Evolutionary conservation across 306 rosid species (phyloP), one percentile per base, ranked within the genome.

Genomic region (Potentilla sterilis): DNA sequence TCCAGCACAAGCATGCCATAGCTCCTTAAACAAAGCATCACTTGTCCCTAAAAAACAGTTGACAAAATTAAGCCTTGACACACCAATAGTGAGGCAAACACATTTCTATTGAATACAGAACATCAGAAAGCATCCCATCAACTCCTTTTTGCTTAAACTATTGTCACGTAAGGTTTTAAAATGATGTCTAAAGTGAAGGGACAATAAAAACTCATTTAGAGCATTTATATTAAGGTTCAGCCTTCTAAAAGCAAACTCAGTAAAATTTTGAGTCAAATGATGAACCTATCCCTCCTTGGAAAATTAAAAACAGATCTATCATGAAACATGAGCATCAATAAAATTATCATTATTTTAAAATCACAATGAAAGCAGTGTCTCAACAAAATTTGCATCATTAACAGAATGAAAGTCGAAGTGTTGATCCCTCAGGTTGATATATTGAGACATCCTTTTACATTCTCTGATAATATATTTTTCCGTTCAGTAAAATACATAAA

Each of bases 1-100:
- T 32, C 98, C 98, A 61, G 98, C 98, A 85, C 98, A 94, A n/a
- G 97, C 95, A 87, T 92, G 95, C 98, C 98, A 94, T 81, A 94
- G 77, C 87, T 94, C 97, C 93, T 85, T 94, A 88, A 83, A 94
- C 75, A 94, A 81, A 67, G 90, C 98, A 88, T 90, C 90, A 66
- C 81, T 75, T 34, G 81, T 40, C 75, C 86, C 98, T 94, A 69
- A 37, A 81, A 79, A 41, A 58, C 74, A 70, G n/a, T 85, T 34
- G 64, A 72, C 21, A 47, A 54, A 77, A n/a, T 35, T 72, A 35
- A 54, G 49, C 75, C 37, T 37, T 3, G 12, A 4, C 7, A 72
- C 51, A 11, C 49, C 67, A 51, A 44, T 37, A 34, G 9, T 28
- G 32, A 43, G 58, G n/a, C 61, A 52, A 51, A 59, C 12, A 46